Percentiles rank a stretch among this genome's conserved stretches.
Evolutionary conservation across 805 yeast genomes (phyloP).

Genomic region (Saccharomycopsis guyanensis): DNA sequence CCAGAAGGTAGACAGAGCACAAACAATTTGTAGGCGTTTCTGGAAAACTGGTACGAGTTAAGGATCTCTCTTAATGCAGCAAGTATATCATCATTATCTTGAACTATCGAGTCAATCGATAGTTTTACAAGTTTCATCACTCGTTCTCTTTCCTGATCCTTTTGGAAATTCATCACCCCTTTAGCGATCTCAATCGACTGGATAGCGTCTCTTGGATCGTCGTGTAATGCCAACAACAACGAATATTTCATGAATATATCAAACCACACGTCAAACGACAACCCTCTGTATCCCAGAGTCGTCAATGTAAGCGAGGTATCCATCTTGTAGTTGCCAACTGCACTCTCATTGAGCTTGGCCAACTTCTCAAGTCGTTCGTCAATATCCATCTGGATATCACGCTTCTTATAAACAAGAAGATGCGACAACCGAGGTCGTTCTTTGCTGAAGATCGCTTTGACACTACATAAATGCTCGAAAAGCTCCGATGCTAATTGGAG

Average conservation of each 20-base stretch:
- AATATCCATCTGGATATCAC: slow-evolving; percentile 54
- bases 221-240: slow-evolving; percentile 54
- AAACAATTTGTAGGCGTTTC: slow-evolving; percentile 58
- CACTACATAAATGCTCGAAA: slow-evolving; percentile 73
- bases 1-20: slow-evolving; percentile 62
- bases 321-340: slow-evolving; percentile 24
- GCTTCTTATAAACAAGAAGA: slow-evolving; percentile 33
- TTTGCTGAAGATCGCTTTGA: slow-evolving; percentile 68
- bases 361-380: slow-evolving; percentile 69
- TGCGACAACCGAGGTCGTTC: slow-evolving; percentile 31
- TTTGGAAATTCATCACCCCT: slow-evolving; percentile 70
- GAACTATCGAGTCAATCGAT: slow-evolving; percentile 43
- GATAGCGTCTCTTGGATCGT: slow-evolving; percentile 53
- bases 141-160: slow-evolving; percentile 51
- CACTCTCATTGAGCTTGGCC: slow-evolving; percentile 53
- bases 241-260: slow-evolving; percentile 75
- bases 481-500: slow-evolving; percentile 74
- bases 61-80: slow-evolving; percentile 55
- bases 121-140: slow-evolving; percentile 59
- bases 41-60: slow-evolving; percentile 68
- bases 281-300: slow-evolving; percentile 64
- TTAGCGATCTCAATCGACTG: slow-evolving; percentile 67
- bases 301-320: slow-evolving; percentile 29
- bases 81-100: slow-evolving; percentile 48
- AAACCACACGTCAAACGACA: slow-evolving; percentile 78